These are phyloP conservation scores for Colletotrichum theobromicola DNA, from an alignment of 2,329 filamentous ascomycete species.

Conservation along the genomic window DNA sequence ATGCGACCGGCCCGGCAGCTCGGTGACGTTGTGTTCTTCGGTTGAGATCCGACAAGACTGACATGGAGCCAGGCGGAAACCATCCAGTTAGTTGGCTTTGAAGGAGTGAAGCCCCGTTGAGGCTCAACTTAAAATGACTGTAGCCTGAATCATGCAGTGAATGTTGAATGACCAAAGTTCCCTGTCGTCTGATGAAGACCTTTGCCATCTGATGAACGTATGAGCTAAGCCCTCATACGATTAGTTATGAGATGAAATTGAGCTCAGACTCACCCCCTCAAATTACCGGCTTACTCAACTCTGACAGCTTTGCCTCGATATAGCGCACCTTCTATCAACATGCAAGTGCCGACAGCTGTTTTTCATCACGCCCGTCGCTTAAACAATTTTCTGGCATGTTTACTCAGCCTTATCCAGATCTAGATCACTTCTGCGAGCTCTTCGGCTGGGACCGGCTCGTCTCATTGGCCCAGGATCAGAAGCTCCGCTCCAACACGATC, in stretches of 20 bases:
- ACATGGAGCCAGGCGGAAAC: accelerated
- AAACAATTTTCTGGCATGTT: background rate
- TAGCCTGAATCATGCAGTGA: accelerated
- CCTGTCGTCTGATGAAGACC: accelerated
- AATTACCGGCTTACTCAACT: background rate
- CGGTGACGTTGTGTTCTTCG: background rate
- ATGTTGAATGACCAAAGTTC: background rate
- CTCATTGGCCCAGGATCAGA: background rate
- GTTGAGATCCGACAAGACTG: background rate
- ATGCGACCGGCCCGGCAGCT: background rate
- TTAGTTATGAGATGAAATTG: background rate
- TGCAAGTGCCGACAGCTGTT: background rate
- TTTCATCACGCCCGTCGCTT: background rate
- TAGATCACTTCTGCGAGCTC: background rate
- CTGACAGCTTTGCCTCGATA: background rate
- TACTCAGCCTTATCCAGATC: background rate
- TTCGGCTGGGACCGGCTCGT: background rate
- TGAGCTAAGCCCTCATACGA: too few species aligned
- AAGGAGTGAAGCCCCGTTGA: background rate
- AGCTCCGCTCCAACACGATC: background rate
- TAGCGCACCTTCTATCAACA: background rate
- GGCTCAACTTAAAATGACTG: background rate
- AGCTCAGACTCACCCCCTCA: background rate
- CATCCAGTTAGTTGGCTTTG: background rate
- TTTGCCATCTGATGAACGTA: background rate